Conservation (phyloP, 1,284 basidiomycete species). For the Exsudoporus floridanus region DNA sequence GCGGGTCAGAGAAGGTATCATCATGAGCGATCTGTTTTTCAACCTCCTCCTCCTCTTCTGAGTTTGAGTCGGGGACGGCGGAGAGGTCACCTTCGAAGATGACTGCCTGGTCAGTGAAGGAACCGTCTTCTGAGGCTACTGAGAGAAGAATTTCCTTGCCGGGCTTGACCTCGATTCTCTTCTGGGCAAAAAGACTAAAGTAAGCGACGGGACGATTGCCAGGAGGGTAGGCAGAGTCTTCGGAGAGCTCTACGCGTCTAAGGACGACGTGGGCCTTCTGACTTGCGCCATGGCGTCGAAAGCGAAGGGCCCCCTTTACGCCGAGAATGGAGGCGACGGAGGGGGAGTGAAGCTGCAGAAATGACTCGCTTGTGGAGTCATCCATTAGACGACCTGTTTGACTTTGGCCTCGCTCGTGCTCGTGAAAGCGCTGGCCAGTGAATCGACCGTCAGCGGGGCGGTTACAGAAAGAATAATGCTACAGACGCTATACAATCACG, state of each 20-base stretch:
- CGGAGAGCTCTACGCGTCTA: conserved; percentile 51
- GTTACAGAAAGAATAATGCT: not conserved
- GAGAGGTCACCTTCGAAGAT: conserved; percentile 54
- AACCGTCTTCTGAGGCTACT: conserved; percentile 49
- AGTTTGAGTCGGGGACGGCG: conserved; percentile 34
- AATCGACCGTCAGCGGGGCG: conserved; percentile 5
- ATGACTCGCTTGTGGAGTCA: conserved; percentile 32
- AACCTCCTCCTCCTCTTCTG: conserved; percentile 40
- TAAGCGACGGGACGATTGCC: conserved; percentile 41
- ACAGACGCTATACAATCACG: conserved; percentile 14
- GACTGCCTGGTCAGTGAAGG: conserved; percentile 53
- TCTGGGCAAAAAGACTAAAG: conserved; percentile 62
- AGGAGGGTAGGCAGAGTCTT: conserved; percentile 43
- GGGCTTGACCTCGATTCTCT: conserved; percentile 63
- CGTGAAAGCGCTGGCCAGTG: conserved; percentile 3
- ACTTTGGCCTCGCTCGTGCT: conserved; percentile 10
- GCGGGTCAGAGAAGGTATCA: conserved; percentile 37
- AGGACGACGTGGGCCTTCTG: conserved; percentile 61
- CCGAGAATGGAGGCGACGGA: conserved; percentile 51
- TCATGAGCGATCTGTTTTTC: conserved; percentile 40
- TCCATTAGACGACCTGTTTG: conserved; percentile 28
- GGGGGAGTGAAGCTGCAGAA: conserved; percentile 11
- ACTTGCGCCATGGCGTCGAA: conserved; percentile 55
- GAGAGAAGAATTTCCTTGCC: conserved; percentile 66
- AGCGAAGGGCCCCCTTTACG: conserved; percentile 52